Evolutionary conservation across 352 stramenopile species (phyloP), one percentile per base, ranked within the genome.

Genomic region (Phytophthora sojae): DNA sequence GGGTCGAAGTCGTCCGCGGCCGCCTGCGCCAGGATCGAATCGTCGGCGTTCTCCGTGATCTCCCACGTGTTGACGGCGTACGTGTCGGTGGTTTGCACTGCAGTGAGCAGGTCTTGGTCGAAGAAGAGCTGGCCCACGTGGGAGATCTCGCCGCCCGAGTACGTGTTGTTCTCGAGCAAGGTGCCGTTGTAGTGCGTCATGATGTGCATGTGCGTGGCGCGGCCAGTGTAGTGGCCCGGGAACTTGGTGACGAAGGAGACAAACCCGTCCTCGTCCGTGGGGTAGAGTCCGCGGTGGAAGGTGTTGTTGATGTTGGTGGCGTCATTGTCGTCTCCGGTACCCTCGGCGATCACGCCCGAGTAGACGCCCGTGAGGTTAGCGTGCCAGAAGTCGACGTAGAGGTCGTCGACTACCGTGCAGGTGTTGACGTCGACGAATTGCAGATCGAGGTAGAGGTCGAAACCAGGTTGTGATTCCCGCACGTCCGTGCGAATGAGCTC

Each of bases 81-180:
- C 5, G 56, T 26, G 3, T 21, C 49, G 23, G 67, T 70, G 7
- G 54, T 3, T 52, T 76, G 56, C 23, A 76, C 62, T 4, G 71
- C 63, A 8, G 51, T 65, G 62, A 72, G 71, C 39, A 76, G 50
- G 9, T 49, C 47, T 52, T 76, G 69, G 17, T 76, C 69, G 21
- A 73, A 73, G 51, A 73, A 73, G 26, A 73, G 44, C 58, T 73
- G 66, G 9, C 66, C 66, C 14, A 73, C 66, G 53, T 73, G 66
- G 17, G 59, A 73, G 29, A 68, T 29, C 15, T 25, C 35, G 1
- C 66, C 63, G 12, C 55, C 55, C 11, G 61, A 70, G 19, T 70
- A 75, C n/a, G 67, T 75, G 7, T 44, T 44, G 30, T 66, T 75
- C 15, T 29, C 23, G 9, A 71, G 55, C 55, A 76, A 42, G 6